Evolutionary conservation across 2,329 filamentous ascomycete species (phyloP), one percentile per base, ranked within the genome.

Genomic region (Fusarium sp.): DNA sequence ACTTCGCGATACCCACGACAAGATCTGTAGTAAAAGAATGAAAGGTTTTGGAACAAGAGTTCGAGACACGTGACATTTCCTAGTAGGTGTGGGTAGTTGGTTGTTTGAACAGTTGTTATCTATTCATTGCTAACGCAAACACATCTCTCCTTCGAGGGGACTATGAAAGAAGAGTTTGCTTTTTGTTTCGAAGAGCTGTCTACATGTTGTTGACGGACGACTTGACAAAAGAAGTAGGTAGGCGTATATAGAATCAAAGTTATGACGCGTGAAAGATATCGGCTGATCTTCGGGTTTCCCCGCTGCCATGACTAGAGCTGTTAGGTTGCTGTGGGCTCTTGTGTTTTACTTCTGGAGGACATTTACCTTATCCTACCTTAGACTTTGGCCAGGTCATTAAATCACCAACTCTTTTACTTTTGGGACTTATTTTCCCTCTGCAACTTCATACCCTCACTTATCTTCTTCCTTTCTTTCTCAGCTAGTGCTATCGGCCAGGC

Each of bases 1-100:
- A 63, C 57, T 93, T 90, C 63, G 48, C 70, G 59, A 64, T 53
- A 74, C 24, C 57, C 67, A 20, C 48, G 28, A 37, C 59, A 52
- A 42, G 58, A 69, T 49, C 18, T 67, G 24, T 53, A 55, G 31
- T 24, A 28, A 43, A 26, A 44, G 28, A 55, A 59, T 41, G 18
- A 16, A 28, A 47, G 26, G 37, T 29, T 55, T 31, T 47, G 31
- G n/a, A 23, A 29, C 7, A 18, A n/a, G 23, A 28, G 11, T 43
- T 37, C 20, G 16, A 41, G 31, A 47, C 43, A 64, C 48, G 42
- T 21, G 29, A 49, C 63, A 15, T 47, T 35, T 20, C 13, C 21
- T 24, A n/a, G n/a, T n/a, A n/a, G 8, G 3, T 24, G 39, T 33
- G 26, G 50, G n/a, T 18, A 24, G 20, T 38, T 57, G 29, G 18